A percentile compares a stretch with the other conserved stretches of the same genome.
These are phyloP conservation scores for Excoecaria cochinchinensis DNA, from an alignment of 345 rosid genomes.

Conservation along the genomic window DNA sequence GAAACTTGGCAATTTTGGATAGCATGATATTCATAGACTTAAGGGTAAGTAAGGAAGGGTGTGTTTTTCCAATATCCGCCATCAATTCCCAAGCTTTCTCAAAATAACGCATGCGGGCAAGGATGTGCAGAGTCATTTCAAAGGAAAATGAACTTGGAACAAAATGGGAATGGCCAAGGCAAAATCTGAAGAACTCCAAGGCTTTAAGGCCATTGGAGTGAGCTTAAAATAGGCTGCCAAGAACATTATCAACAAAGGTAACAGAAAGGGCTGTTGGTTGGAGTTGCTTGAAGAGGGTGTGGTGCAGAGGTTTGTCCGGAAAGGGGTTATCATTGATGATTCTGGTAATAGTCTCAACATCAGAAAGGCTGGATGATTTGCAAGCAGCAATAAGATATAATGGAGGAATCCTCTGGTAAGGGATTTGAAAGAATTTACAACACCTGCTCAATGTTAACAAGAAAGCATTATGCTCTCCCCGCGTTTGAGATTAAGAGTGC, in stretches of 20 bases:
- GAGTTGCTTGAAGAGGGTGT: constrained; percentile 42
- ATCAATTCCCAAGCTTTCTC: constrained; percentile 84
- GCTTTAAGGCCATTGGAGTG: constrained; percentile 91
- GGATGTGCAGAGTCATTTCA: constrained; percentile 82
- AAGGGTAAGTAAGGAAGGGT: constrained; percentile 52
- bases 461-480: background rate
- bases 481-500: background rate
- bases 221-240: constrained; percentile 82
- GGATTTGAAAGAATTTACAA: background rate
- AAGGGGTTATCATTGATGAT: constrained; percentile 76
- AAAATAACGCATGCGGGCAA: constrained; percentile 76
- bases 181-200: constrained; percentile 67
- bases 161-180: constrained; percentile 33
- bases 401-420: background rate
- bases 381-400: background rate
- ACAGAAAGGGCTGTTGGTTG: constrained; percentile 38
- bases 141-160: constrained; percentile 60
- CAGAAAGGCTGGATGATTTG: constrained; percentile 9
- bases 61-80: constrained; percentile 39
- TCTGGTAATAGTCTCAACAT: constrained; percentile 49
- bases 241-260: constrained; percentile 54
- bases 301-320: constrained; percentile 59
- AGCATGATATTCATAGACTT: constrained; percentile 85
- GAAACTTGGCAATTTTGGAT: constrained; percentile 60
- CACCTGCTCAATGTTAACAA: background rate